phyloP scores from a whole-genome alignment of 495 filamentous ascomycete species.

The Talaromyces stipitatus region DNA sequence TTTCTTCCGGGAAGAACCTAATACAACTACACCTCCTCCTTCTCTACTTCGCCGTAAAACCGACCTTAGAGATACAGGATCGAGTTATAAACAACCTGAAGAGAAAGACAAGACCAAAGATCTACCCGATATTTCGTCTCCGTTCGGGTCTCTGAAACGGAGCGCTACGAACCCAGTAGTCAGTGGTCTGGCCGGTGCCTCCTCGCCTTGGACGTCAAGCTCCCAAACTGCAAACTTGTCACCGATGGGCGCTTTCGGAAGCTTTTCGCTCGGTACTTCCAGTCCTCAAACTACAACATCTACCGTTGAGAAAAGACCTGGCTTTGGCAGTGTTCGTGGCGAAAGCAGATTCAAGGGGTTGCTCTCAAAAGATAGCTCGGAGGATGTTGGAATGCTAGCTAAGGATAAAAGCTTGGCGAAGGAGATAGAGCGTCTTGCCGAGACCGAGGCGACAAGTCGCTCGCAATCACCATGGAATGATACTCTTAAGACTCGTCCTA shows the following conservation, averaged over 20 bases:
- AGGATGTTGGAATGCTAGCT: constrained; percentile 47
- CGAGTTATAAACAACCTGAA: constrained; percentile 21
- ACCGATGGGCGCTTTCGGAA: constrained; percentile 81
- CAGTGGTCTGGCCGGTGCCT: constrained; percentile 38
- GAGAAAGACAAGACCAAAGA: constrained; percentile 41
- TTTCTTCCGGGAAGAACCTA: constrained; percentile 53
- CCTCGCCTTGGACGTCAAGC: constrained; percentile 63
- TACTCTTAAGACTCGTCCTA: constrained; percentile 37
- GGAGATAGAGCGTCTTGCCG: constrained; percentile 47
- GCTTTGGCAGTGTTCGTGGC: constrained; percentile 58
- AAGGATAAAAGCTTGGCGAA: constrained; percentile 48
- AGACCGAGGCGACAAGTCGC: constrained; percentile 37
- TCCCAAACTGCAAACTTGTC: constrained; percentile 53
- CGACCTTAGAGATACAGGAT: constrained; percentile 48
- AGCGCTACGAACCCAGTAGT: constrained; percentile 59
- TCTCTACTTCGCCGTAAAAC: constrained; percentile 68
- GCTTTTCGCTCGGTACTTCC: constrained; percentile 56
- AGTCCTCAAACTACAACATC: constrained; percentile 32
- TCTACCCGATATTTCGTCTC: constrained; percentile 34
- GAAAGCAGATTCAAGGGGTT: constrained; percentile 81
- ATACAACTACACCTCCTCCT: constrained; percentile 52
- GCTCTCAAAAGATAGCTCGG: constrained; percentile 67
- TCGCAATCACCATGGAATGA: constrained; percentile 48
- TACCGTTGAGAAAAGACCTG: constrained; percentile 57
- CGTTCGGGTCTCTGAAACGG: constrained; percentile 60